phyloP scores from a whole-genome alignment of 169 alveolate genomes.

The Eimeria sp. region DNA sequence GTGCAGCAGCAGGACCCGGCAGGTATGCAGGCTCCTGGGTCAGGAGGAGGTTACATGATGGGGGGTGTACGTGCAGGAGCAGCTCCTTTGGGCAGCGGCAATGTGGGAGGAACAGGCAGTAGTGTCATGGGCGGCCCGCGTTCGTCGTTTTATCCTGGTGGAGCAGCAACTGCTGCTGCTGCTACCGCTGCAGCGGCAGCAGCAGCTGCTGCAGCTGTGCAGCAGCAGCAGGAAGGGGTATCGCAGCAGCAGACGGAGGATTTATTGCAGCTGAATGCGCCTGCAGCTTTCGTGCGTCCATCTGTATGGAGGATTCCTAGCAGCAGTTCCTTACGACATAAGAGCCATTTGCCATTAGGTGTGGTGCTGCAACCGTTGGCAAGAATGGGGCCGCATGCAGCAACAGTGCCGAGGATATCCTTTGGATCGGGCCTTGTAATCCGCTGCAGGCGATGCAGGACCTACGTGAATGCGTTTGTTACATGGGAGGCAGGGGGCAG shows the following conservation, averaged over 20 bases:
- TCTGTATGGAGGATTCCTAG: slow-evolving; percentile 74
- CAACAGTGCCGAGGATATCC: slow-evolving; percentile 80
- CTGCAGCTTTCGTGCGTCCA: slow-evolving; percentile 69
- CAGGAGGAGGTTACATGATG: background rate
- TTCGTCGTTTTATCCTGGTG: slow-evolving; percentile 15
- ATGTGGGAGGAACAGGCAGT: background rate
- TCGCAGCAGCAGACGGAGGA: slow-evolving; percentile 83
- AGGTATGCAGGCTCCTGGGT: background rate
- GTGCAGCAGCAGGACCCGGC: slow-evolving; percentile 21
- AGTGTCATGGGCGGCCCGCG: background rate
- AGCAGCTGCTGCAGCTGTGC: background rate
- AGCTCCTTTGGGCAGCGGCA: background rate
- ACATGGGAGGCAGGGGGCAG: slow-evolving; percentile 97
- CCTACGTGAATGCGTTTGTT: slow-evolving; percentile 98
- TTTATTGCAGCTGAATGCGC: slow-evolving; percentile 74
- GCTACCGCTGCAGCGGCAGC: background rate
- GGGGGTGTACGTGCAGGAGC: background rate
- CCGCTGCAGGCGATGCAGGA: slow-evolving; percentile 85
- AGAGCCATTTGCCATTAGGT: slow-evolving; percentile 81
- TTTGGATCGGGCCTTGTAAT: slow-evolving; percentile 70
- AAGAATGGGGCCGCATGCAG: slow-evolving; percentile 34
- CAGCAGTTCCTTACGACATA: slow-evolving; percentile 62
- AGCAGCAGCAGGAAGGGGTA: slow-evolving; percentile 35
- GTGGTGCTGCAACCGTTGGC: slow-evolving; percentile 86
- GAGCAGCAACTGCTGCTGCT: background rate